Conservation (phyloP, 352 stramenopile species). For the Globisporangium canariense region DNA sequence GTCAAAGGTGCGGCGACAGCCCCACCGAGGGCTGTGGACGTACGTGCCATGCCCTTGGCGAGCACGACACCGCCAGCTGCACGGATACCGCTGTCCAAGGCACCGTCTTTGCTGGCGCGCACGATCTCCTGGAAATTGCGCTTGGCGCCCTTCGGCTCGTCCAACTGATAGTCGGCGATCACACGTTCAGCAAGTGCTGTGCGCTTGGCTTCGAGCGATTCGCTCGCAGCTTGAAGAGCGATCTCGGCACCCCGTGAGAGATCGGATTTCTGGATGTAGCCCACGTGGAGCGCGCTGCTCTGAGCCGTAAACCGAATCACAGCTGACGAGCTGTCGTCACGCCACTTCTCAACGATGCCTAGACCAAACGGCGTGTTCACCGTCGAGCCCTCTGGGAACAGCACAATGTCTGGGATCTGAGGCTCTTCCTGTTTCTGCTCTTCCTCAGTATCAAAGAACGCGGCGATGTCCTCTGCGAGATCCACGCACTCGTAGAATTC, state of each 20-base stretch:
- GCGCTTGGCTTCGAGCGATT: slow-evolving; percentile 54
- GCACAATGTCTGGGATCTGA: not conserved
- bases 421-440: slow-evolving; percentile 21
- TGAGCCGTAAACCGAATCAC: slow-evolving; percentile 35
- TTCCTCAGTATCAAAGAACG: slow-evolving; percentile 33
- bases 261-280: slow-evolving; percentile 64
- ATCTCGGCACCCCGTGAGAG: slow-evolving; percentile 52
- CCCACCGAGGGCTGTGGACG: slow-evolving; percentile 49
- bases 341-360: slow-evolving; percentile 52
- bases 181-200: slow-evolving; percentile 57
- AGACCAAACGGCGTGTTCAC: slow-evolving; percentile 70
- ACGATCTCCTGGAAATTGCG: slow-evolving; percentile 45
- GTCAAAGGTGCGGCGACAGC: slow-evolving; percentile 70
- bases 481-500: slow-evolving; percentile 85
- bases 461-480: slow-evolving; percentile 50
- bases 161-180: slow-evolving; percentile 48
- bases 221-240: slow-evolving; percentile 35
- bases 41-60: slow-evolving; percentile 69
- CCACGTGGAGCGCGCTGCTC: slow-evolving; percentile 21
- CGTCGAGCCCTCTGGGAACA: slow-evolving; percentile 57
- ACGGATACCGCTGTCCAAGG: slow-evolving; percentile 80
- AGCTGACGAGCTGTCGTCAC: slow-evolving; percentile 28
- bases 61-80: slow-evolving; percentile 70
- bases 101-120: slow-evolving; percentile 61
- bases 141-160: slow-evolving; percentile 29